Conservation (phyloP, 2,329 filamentous ascomycete species). For the Colletotrichum australisinense region DNA sequence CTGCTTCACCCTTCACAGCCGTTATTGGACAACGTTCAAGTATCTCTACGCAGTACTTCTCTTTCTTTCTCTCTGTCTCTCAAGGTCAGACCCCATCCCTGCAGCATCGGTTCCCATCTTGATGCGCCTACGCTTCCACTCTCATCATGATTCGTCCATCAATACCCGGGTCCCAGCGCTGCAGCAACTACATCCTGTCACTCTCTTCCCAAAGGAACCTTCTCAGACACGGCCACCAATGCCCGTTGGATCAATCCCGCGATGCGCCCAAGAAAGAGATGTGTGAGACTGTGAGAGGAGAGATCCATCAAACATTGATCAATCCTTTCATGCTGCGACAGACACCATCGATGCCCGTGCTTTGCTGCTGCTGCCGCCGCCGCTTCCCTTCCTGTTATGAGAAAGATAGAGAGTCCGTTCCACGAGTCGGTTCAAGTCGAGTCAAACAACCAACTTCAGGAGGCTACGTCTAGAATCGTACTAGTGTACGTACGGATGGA, state of each 20-base stretch:
- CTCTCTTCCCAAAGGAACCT: constrained; percentile 34
- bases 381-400: background rate
- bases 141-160: background rate
- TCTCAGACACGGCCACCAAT: constrained; percentile 32
- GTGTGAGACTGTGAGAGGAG: background rate
- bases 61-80: background rate
- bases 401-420: background rate
- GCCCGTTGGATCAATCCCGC: constrained; percentile 41
- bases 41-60: no score
- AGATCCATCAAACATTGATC: constrained; percentile 47
- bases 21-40: background rate
- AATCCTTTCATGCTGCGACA: constrained; percentile 40
- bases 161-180: background rate
- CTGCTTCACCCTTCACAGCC: background rate
- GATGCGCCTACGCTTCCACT: constrained; percentile 30
- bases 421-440: background rate
- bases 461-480: background rate
- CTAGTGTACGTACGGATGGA: background rate
- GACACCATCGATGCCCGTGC: constrained; percentile 37
- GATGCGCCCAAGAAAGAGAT: constrained; percentile 9
- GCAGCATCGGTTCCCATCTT: background rate
- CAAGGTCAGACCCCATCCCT: constrained; percentile 1
- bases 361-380: background rate
- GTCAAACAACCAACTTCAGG: background rate
- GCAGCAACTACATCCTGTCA: constrained; percentile 7